phyloP scores from a whole-genome alignment of 1,284 basidiomycete species.

The Trametes polyzona region DNA sequence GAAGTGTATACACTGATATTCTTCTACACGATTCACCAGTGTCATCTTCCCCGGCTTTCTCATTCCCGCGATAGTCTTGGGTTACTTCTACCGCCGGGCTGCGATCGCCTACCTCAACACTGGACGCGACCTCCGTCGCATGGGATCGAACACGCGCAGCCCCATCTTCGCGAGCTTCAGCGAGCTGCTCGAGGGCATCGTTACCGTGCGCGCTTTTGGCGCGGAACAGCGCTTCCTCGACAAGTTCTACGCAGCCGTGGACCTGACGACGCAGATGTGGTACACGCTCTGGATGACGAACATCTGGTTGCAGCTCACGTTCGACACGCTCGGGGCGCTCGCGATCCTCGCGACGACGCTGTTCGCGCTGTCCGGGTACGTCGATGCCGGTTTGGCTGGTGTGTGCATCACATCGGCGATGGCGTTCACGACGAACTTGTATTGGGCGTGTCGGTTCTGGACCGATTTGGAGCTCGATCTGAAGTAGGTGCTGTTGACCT shows the following conservation, averaged over 20 bases:
- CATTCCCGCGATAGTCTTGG: slow-evolving; percentile 70
- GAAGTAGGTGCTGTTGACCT: slow-evolving; percentile 57
- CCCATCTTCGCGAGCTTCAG: slow-evolving; percentile 81
- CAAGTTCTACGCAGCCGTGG: slow-evolving; percentile 67
- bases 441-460: slow-evolving; percentile 72
- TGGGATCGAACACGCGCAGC: slow-evolving; percentile 76
- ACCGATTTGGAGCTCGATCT: slow-evolving; percentile 66
- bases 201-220: slow-evolving; percentile 89
- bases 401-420: slow-evolving; percentile 85
- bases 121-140: slow-evolving; percentile 75
- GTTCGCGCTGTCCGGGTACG: slow-evolving; percentile 72
- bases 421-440: slow-evolving; percentile 60
- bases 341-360: slow-evolving; percentile 73
- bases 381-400: slow-evolving; percentile 79
- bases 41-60: slow-evolving; percentile 76
- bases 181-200: slow-evolving; percentile 79
- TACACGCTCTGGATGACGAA: slow-evolving; percentile 83
- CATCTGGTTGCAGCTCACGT: slow-evolving; percentile 76
- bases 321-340: slow-evolving; percentile 72
- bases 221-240: slow-evolving; percentile 82
- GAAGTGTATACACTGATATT: no score
- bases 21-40: slow-evolving; percentile 33
- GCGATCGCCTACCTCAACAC: slow-evolving; percentile 79
- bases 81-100: slow-evolving; percentile 61
- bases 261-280: slow-evolving; percentile 76